phyloP scores from a whole-genome alignment of 164 flowering plant species.

The Echeveria elegans region DNA sequence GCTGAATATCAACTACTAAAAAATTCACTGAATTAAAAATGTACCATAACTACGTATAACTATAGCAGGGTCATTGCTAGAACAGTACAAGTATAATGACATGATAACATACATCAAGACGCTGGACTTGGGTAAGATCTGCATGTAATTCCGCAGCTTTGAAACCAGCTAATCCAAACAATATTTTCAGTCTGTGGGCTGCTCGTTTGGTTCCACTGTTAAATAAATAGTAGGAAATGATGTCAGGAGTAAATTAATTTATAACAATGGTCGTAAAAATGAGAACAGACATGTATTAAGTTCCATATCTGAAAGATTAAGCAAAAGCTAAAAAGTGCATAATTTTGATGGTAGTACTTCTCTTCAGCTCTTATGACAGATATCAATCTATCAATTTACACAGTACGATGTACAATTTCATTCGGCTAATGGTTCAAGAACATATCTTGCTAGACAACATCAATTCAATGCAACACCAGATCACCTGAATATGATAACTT shows the following conservation, averaged over 20 bases:
- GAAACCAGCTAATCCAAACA: constrained; percentile 76
- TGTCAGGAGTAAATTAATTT: background rate
- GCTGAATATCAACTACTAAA: background rate
- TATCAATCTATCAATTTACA: background rate
- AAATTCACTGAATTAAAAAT: background rate
- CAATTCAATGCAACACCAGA: background rate
- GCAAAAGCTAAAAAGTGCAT: background rate
- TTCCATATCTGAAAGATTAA: background rate
- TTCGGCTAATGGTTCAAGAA: background rate
- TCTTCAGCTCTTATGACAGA: no score
- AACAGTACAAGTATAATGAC: no score
- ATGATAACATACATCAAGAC: constrained; percentile 78
- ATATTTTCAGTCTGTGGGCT: constrained; percentile 87
- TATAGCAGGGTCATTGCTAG: background rate
- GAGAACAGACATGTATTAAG: background rate
- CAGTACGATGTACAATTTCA: background rate
- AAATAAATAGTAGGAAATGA: constrained; percentile 13
- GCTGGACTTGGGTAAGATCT: constrained; percentile 90
- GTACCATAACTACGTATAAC: background rate
- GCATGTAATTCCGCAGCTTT: constrained; percentile 98
- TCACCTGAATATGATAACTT: constrained; percentile 93
- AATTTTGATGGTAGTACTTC: background rate
- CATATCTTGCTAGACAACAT: background rate
- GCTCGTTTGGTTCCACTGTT: constrained; percentile 88
- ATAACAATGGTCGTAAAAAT: background rate